Base-by-base conservation (phyloP, 2,329 filamentous ascomycete genomes). In the Hypoxylon sp. region DNA sequence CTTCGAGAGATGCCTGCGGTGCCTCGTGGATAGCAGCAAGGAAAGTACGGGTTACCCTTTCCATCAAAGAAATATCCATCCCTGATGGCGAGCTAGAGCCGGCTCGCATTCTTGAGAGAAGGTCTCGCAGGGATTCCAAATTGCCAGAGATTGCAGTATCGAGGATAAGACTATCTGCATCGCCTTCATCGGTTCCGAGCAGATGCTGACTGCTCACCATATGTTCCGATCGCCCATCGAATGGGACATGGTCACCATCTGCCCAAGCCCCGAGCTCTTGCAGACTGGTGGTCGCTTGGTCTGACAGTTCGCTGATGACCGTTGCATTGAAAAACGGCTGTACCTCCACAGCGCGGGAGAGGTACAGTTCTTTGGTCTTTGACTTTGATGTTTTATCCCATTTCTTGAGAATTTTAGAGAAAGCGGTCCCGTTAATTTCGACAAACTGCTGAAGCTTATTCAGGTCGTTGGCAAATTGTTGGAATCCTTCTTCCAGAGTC, bases 321-420 rank as follows among this genome's bases (percentile, higher is more conserved):
- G 96, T 93, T 47, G 95, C 90, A 79, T 99, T 98, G 85, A 98
- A 99, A 79, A 96, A 98, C 5, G 96, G 96, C 75, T 98, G 96
- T 6, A 98, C 94, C 79, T 99, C 96, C 68, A 99, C 95, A 7
- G 96, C 96, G 65, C 96, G 88, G 8, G 96, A 96, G 34, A 99
- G 89, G 77, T 98, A 99, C 41, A 98, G 87, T 81, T 98, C 96
- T 79, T 99, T 99, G 64, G 96, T 97, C 79, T 95, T 95, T 54
- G 95, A 98, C 85, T 98, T 99, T 72, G 95, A 97, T 1, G 94
- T 97, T 87, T 99, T 99, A 81, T 99, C 96, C 96, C 96, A 99
- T 87, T 99, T 99, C 82, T 99, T 99, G 69, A 99, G 83, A 64
- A 99, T 99, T 80, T 99, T 99, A 27, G 95, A 97, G 78, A 98